A percentile compares a stretch with the other conserved stretches of the same genome.
Evolutionary conservation across 1,284 basidiomycete species (phyloP).

Genomic region (Inonotus hispidus): DNA sequence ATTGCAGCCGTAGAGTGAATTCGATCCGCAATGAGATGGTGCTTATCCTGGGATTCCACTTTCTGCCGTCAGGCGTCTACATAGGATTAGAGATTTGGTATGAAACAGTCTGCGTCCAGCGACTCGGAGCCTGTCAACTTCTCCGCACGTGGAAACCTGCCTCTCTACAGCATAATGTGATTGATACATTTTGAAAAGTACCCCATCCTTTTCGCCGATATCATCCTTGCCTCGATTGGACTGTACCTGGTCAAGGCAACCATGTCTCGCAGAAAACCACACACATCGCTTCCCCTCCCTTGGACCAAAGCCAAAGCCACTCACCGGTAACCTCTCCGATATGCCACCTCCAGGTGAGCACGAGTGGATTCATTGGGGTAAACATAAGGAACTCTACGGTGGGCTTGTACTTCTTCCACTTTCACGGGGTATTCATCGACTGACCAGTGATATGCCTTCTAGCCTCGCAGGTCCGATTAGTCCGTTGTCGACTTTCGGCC

Average conservation of each 20-base stretch:
- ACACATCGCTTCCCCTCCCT: background rate
- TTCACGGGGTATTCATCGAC: background rate
- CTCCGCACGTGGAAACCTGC: too few relatives aligned
- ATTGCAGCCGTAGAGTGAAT: too few relatives aligned
- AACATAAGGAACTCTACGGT: conserved; percentile 19
- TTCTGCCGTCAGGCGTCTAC: too few relatives aligned
- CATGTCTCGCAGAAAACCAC: background rate
- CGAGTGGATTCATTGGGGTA: conserved; percentile 17
- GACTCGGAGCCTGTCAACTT: background rate
- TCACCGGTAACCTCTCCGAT: conserved; percentile 18
- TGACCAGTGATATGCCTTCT: background rate
- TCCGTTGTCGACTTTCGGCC: conserved; percentile 35
- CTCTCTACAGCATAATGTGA: background rate
- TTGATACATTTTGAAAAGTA: background rate
- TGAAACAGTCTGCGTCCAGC: background rate
- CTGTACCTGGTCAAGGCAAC: background rate
- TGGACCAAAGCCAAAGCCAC: conserved; percentile 7
- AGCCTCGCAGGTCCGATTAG: conserved; percentile 8
- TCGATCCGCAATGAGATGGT: background rate
- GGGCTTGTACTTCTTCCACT: background rate
- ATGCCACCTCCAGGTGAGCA: conserved; percentile 9
- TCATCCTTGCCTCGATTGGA: background rate
- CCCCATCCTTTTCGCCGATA: background rate
- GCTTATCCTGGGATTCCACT: background rate
- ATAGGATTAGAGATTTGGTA: background rate